Evolutionary conservation across 106 monocot species (phyloP).

Genomic region (Hemerocallis citrina): DNA sequence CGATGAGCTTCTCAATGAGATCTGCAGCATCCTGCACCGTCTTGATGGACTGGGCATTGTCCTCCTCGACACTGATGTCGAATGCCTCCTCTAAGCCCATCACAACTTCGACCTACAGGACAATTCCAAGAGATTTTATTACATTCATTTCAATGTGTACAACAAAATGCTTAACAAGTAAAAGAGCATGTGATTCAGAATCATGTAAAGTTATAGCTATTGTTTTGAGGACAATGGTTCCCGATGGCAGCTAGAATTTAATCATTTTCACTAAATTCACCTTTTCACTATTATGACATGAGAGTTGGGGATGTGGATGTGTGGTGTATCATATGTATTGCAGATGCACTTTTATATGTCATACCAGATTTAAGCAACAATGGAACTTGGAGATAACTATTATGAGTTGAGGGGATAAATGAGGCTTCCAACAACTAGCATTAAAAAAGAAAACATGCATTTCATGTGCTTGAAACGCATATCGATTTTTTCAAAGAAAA

Average conservation of each 20-base stretch:
- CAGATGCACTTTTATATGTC: background rate
- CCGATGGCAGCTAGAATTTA: too few relatives aligned
- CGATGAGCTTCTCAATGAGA: constrained; percentile 40
- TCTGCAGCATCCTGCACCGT: constrained; percentile 59
- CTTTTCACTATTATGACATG: too few relatives aligned
- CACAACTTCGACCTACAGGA: constrained; percentile 51
- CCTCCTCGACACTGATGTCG: constrained; percentile 47
- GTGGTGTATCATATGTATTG: too few relatives aligned
- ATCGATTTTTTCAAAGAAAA: too few relatives aligned
- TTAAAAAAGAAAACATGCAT: too few relatives aligned
- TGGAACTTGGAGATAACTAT: too few relatives aligned
- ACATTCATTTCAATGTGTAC: background rate
- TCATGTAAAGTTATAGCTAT: background rate
- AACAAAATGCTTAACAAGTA: background rate
- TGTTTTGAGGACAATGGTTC: too few relatives aligned
- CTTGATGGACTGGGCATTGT: constrained; percentile 34
- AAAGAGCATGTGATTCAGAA: background rate
- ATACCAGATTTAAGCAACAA: background rate
- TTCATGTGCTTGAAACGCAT: too few relatives aligned
- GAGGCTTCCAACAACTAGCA: too few relatives aligned
- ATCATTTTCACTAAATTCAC: too few relatives aligned
- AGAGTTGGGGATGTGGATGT: too few relatives aligned
- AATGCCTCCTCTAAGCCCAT: constrained; percentile 62
- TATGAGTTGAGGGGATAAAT: too few relatives aligned
- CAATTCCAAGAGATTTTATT: background rate